Conservation (phyloP, 2,329 filamentous ascomycete species). For the Trichoderma sp. region DNA sequence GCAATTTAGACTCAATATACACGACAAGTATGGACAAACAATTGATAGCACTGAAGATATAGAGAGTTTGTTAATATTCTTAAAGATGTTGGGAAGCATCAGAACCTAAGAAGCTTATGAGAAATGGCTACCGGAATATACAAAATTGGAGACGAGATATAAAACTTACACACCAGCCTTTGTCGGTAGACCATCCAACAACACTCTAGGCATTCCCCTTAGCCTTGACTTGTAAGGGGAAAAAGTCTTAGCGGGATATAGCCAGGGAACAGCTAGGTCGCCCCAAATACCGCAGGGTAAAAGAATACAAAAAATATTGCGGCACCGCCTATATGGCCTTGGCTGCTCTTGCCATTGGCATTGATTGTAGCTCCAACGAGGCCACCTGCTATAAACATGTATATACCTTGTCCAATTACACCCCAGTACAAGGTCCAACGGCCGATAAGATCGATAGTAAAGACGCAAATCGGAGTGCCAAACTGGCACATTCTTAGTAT, state of each 20-base stretch:
- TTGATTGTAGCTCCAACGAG: conserved; percentile 52
- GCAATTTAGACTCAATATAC: conserved; percentile 71
- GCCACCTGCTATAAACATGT: conserved; percentile 65
- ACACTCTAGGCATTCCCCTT: conserved; percentile 76
- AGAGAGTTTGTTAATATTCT: conserved; percentile 62
- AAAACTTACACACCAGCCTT: conserved; percentile 52
- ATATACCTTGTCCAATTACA: conserved; percentile 58
- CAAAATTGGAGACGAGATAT: not conserved
- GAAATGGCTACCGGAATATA: conserved; percentile 27
- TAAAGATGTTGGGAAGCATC: conserved; percentile 59
- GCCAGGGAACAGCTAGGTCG: conserved; percentile 52
- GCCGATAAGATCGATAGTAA: conserved; percentile 66
- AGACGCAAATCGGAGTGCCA: conserved; percentile 65
- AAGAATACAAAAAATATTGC: conserved; percentile 69
- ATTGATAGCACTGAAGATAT: conserved; percentile 70
- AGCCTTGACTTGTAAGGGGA: conserved; percentile 66
- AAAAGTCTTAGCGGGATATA: conserved; percentile 72
- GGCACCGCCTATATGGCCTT: conserved; percentile 56
- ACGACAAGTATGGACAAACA: conserved; percentile 64
- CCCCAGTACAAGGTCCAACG: conserved; percentile 70
- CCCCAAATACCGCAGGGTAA: conserved; percentile 41
- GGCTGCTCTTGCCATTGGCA: conserved; percentile 40
- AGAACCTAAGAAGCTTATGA: conserved; percentile 33
- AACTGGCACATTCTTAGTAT: conserved; percentile 34
- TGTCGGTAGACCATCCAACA: conserved; percentile 72